Evolutionary conservation across 148 eudicot species (phyloP), one percentile per base, ranked within the genome.

Genomic region (Agrostemma githago): DNA sequence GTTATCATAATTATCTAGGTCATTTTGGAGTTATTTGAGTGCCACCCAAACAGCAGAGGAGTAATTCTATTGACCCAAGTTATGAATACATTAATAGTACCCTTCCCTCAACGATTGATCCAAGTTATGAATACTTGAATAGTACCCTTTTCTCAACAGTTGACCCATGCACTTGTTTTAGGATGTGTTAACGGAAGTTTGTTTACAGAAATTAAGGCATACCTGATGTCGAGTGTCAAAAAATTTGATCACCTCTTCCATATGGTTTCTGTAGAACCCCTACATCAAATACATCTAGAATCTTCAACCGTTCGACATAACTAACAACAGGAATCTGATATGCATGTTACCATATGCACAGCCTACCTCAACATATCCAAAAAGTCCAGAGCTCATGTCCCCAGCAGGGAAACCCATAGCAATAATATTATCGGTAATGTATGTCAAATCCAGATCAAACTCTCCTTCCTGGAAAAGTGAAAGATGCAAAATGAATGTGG

Each of bases 371-470:
- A 94, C 86, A 86, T 85, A 94, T 78, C 97, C 98, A 80, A 91
- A 89, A 67, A 94, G 81, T 41, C 98, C 98, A 66, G 98, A 94
- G 67, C 98, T 94, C 81, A 89, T 79, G 82, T 94, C 98, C 73
- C 98, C 98, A 81, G 97, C 98, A 72, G 98, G 98, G 78, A 94
- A 94, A 15, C 98, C 98, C 98, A 94, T 94, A 57, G 97, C 98
- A 77, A 94, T 87, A 53, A 94, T 82, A 81, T 89, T 94, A 80
- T 91, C 97, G 56, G 97, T 94, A 51, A 94, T 91, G 75, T 94
- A 94, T 19, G 96, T 87, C 93, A 94, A 80, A 82, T 94, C 98
- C 78, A 94, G 86, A 84, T 94, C 98, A 81, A 91, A 94, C 79
- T 83, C 98, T 75, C 93, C 97, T 84, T 88, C 97, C 97, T 91